Evolutionary conservation across 2,329 filamentous ascomycete species (phyloP), one percentile per base, ranked within the genome.

Genomic region (Claviceps cyperi): DNA sequence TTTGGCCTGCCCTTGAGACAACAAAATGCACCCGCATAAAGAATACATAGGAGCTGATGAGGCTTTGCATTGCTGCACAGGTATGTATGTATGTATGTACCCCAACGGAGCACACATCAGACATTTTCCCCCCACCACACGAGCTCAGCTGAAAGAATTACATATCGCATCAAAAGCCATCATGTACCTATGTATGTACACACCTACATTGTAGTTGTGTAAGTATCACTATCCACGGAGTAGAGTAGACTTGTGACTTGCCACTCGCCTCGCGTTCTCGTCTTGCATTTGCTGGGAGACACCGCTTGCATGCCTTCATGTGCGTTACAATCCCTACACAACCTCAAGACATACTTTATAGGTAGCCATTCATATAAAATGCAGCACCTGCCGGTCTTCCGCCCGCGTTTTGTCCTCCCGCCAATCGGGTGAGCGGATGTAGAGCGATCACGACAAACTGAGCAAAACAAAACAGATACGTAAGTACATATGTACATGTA

Each of bases 21-120:
- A 28, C 9, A 9, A 11, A 28, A 28, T 28, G 9, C 28, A 32
- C 28, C 9, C 8, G 28, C 28, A 32, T 28, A 21, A 37, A 32
- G 39, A 36, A 22, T 46, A 22, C n/a, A n/a, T n/a, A 24, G 32
- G 40, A 51, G 50, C 50, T 51, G 50, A 48, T 41, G 22, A 37
- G 44, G 39, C 45, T n/a, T 47, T 51, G 49, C 49, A 40, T 51
- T 28, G 40, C 24, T 21, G 40, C 39, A 36, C 47, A n/a, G n/a
- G n/a, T n/a, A n/a, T n/a, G n/a, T n/a, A n/a, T n/a, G n/a, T n/a
- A n/a, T n/a, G n/a, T 11, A 39, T 32, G 28, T 11, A 32, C 28
- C 35, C 32, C 35, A 41, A 39, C 48, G 41, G 41, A 49, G 41
- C 47, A 48, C 46, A 46, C 32, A 37, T 47, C n/a, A n/a, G n/a